Conservation (phyloP, 1,284 basidiomycete genomes). For the Cutaneotrichosporon dermatis region DNA sequence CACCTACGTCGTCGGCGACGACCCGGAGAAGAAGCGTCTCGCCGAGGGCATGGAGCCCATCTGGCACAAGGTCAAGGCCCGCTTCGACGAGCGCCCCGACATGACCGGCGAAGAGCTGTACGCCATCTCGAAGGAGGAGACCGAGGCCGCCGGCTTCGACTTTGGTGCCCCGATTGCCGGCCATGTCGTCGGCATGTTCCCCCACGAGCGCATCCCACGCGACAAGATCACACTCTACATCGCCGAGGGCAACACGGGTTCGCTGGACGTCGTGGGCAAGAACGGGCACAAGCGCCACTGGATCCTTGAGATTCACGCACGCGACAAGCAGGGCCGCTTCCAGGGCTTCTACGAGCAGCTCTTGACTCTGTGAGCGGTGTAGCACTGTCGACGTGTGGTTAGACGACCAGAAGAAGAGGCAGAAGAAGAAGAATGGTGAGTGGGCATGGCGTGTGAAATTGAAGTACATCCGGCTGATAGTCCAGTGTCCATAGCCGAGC, state of each 20-base stretch:
- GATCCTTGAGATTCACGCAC: conserved; percentile 18
- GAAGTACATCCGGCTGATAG: too few relatives aligned
- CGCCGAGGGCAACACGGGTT: conserved; percentile 6
- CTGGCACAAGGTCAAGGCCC: conserved; percentile 14
- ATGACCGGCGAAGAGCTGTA: conserved; percentile 20
- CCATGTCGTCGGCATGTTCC: conserved; percentile 16
- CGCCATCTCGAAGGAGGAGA: conserved; percentile 3
- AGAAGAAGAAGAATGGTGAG: too few relatives aligned
- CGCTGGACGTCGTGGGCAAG: conserved; percentile 11
- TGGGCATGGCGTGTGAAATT: too few relatives aligned
- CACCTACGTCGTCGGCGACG: conserved; percentile 19
- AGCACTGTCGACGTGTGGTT: too few relatives aligned
- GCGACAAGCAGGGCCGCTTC: conserved; percentile 6
- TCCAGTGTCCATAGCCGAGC: too few relatives aligned
- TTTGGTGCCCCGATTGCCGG: conserved; percentile 16
- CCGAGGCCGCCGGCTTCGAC: conserved; percentile 5
- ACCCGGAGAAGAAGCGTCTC: conserved; percentile 11
- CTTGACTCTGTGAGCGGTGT: conserved; percentile 1
- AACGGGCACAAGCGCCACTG: conserved; percentile 14
- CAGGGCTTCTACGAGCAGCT: conserved; percentile 23
- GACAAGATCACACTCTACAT: conserved; percentile 23
- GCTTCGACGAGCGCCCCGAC: conserved; percentile 10
- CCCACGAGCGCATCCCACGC: conserved; percentile 19
- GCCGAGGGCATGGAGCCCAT: conserved; percentile 17
- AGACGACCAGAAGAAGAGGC: too few relatives aligned